Conservation (phyloP, 495 filamentous ascomycete genomes). For the Delitschia confertaspora region DNA sequence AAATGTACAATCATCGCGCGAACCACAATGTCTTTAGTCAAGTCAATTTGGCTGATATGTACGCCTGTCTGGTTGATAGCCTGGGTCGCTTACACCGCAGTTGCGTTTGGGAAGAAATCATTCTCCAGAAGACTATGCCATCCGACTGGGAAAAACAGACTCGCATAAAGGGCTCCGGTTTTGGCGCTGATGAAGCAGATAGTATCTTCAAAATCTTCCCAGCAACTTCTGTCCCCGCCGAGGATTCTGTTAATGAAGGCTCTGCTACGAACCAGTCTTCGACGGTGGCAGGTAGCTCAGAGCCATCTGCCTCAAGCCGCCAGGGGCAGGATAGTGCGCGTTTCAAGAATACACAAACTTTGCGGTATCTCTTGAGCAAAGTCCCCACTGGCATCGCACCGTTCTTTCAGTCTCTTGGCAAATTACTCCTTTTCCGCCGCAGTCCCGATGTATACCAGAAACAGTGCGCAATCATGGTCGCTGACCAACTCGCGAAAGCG, state of each 20-base stretch:
- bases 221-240: constrained; percentile 1
- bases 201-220: constrained; percentile 17
- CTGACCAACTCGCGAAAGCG: constrained; percentile 66
- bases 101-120: constrained; percentile 74
- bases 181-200: constrained; percentile 29
- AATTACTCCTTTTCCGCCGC: constrained; percentile 64
- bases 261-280: background rate
- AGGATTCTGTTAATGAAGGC: background rate
- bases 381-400: constrained; percentile 61
- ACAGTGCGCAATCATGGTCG: constrained; percentile 60
- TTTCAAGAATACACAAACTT: constrained; percentile 69
- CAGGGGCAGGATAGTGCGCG: constrained; percentile 38
- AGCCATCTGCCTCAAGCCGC: background rate
- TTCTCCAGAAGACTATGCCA: constrained; percentile 58
- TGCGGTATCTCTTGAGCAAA: constrained; percentile 68
- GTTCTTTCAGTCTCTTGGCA: constrained; percentile 74
- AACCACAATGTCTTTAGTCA: constrained; percentile 54
- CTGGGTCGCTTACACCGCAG: constrained; percentile 68
- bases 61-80: constrained; percentile 54
- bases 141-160: constrained; percentile 58
- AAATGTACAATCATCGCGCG: constrained; percentile 52
- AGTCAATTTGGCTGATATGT: constrained; percentile 74
- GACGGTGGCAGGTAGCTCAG: background rate
- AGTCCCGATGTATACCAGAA: constrained; percentile 53
- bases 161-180: constrained; percentile 21